These are phyloP conservation scores for Aspergillus steynii DNA, from an alignment of 495 filamentous ascomycete genomes.

Conservation along the genomic window DNA sequence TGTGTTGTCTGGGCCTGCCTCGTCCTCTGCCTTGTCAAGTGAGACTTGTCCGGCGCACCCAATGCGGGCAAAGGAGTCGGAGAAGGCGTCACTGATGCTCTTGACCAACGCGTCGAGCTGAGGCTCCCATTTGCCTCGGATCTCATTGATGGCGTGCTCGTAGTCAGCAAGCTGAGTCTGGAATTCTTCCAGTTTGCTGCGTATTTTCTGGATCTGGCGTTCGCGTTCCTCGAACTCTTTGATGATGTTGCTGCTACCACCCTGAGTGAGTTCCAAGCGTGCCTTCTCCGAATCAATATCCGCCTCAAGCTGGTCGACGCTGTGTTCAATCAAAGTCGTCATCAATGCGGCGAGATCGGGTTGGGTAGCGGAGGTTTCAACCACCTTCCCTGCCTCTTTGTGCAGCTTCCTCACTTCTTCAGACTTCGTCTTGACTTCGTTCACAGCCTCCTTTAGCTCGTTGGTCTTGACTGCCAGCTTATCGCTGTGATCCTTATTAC, in stretches of 20 bases:
- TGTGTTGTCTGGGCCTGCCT: conserved; percentile 36
- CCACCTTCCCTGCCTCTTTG: conserved; percentile 35
- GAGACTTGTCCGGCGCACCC: conserved; percentile 91
- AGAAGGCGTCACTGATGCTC: conserved; percentile 86
- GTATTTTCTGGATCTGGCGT: conserved; percentile 55
- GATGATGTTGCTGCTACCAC: conserved; percentile 74
- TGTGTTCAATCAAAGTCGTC: conserved; percentile 40
- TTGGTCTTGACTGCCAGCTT: conserved; percentile 48
- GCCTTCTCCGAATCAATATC: conserved; percentile 75
- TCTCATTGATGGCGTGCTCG: conserved; percentile 56
- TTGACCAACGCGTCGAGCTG: conserved; percentile 72
- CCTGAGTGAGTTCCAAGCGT: conserved; percentile 76
- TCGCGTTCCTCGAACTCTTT: conserved; percentile 75
- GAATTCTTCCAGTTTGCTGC: conserved; percentile 45
- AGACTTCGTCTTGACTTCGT: conserved; percentile 30
- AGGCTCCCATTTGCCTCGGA: conserved; percentile 76
- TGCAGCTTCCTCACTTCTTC: conserved; percentile 35
- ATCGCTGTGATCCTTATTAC: conserved; percentile 58
- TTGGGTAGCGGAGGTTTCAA: conserved; percentile 11
- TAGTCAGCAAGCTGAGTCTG: conserved; percentile 49
- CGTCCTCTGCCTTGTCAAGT: conserved; percentile 51
- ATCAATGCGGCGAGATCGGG: conserved; percentile 35
- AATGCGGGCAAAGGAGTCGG: conserved; percentile 88
- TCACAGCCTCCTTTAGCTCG: conserved; percentile 39
- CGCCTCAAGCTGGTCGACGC: conserved; percentile 63